Base-by-base conservation (phyloP, 2,329 filamentous ascomycete species). In the Pseudonectria buxi region DNA sequence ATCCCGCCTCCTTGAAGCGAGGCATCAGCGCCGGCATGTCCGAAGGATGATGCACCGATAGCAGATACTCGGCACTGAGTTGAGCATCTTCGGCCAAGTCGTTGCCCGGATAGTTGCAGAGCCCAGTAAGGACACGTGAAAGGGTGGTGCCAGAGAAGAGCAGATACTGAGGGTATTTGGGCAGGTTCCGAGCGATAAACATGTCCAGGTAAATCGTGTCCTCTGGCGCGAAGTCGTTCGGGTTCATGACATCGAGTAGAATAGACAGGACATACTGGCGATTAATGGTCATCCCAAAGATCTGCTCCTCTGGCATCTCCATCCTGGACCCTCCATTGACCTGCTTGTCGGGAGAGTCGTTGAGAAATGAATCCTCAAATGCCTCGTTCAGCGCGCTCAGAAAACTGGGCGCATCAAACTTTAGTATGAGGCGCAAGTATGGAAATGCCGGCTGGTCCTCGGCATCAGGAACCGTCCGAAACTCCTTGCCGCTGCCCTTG, bases 191-290 rank as follows among this genome's bases (percentile, higher is more conserved):
- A 13, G 92, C 90, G 55, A 98, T 84, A 55, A 98, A 98, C 88
- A 98, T 98, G 61, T 98, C 88, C 29, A 98, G 74, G 59, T 95
- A 98, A 37, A 98, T 86, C 10, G 85, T 89, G 54, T 96, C 88
- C 41, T 84, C 78, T 0, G 80, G 63, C 1, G 79, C 75, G 59
- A 95, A 96, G 30, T 85, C 78, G 4, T 73, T 68, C 1, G 78
- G 66, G 32, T 81, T 84, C 86, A 98, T 94, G 18, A 95, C 82
- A 57, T 95, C 88, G 10, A 94, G 72, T 39, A 98, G 66, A 37
- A 95, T 94, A 30, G 86, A 90, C 46, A 95, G 75, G 40, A 98
- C 79, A 52, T 94, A 95, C 59, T 98, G 92, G 24, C 92, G 78
- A 52, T 92, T 92, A 32, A 95, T 83, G 26, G 75, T 89, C 51